A percentile compares a stretch with the other conserved stretches of the same genome.
Conservation (phyloP, 2,329 filamentous ascomycete genomes). For the Pseudogymnoascus destructans region DNA sequence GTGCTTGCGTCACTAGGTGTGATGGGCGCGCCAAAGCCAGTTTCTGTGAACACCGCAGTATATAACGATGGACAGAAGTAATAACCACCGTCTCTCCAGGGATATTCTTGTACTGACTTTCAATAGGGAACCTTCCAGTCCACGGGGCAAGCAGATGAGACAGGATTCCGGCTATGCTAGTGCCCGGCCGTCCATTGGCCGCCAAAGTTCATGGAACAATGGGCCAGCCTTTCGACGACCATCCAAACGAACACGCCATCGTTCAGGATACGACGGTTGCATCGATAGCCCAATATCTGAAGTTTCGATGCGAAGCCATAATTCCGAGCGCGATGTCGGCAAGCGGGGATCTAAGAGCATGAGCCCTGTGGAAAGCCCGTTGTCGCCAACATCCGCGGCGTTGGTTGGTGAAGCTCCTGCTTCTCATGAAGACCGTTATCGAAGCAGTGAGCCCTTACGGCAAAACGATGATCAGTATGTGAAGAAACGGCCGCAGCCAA, state of each 20-base stretch:
- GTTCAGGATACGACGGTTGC: neutral
- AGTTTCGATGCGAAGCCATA: neutral
- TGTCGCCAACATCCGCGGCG: slow-evolving; percentile 22
- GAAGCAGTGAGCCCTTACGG: slow-evolving; percentile 20
- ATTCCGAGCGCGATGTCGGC: neutral
- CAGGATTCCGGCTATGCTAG: slow-evolving; percentile 25
- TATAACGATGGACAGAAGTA: slow-evolving; percentile 2
- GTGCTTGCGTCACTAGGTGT: slow-evolving; percentile 27
- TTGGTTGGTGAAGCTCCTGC: slow-evolving; percentile 19
- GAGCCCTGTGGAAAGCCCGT: slow-evolving; percentile 10
- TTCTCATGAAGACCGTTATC: slow-evolving; percentile 8
- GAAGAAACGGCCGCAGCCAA: slow-evolving; percentile 27
- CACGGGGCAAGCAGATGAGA: slow-evolving; percentile 2
- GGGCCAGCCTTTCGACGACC: neutral
- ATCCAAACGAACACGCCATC: neutral
- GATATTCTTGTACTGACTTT: neutral
- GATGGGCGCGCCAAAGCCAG: slow-evolving; percentile 26
- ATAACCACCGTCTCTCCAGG: neutral
- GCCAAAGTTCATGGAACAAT: slow-evolving; percentile 9
- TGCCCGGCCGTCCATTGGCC: slow-evolving; percentile 21
- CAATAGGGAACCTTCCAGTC: slow-evolving; percentile 9
- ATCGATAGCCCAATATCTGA: slow-evolving; percentile 5
- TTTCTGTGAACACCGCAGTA: neutral
- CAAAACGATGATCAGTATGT: slow-evolving; percentile 24
- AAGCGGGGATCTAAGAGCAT: neutral